Conservation (phyloP, 495 filamentous ascomycete species). For the Sporormia fimetaria region DNA sequence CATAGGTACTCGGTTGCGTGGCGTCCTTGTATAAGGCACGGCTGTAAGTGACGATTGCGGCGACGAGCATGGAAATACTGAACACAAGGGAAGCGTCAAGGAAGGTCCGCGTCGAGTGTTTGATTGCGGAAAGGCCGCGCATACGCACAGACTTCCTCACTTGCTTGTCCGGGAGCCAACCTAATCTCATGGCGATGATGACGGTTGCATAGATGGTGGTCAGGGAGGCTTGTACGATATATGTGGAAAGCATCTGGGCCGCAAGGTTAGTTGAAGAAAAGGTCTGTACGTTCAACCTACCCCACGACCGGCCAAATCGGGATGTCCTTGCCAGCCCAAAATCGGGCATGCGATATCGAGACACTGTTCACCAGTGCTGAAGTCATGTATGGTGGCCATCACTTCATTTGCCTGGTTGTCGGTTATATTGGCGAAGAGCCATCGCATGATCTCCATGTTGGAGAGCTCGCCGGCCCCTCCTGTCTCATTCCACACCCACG, state of each 20-base stretch:
- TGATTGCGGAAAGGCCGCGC: neutral
- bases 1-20: neutral
- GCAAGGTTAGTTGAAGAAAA: neutral
- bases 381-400: too few relatives aligned
- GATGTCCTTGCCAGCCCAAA: neutral
- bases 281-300: neutral
- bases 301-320: constrained; percentile 2
- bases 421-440: too few relatives aligned
- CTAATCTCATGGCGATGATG: too few relatives aligned
- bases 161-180: neutral
- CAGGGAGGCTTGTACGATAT: constrained; percentile 1
- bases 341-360: neutral
- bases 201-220: neutral
- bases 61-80: neutral
- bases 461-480: too few relatives aligned
- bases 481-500: too few relatives aligned
- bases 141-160: neutral
- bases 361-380: too few relatives aligned
- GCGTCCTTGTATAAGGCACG: neutral
- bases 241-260: constrained; percentile 3
- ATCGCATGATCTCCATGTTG: too few relatives aligned
- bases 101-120: constrained; percentile 1
- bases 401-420: too few relatives aligned
- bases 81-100: constrained; percentile 1
- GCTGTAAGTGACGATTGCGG: neutral